Evolutionary conservation across 257 asterid species (phyloP), one percentile per base, ranked within the genome.

Genomic region (Haberlea rhodopensis): DNA sequence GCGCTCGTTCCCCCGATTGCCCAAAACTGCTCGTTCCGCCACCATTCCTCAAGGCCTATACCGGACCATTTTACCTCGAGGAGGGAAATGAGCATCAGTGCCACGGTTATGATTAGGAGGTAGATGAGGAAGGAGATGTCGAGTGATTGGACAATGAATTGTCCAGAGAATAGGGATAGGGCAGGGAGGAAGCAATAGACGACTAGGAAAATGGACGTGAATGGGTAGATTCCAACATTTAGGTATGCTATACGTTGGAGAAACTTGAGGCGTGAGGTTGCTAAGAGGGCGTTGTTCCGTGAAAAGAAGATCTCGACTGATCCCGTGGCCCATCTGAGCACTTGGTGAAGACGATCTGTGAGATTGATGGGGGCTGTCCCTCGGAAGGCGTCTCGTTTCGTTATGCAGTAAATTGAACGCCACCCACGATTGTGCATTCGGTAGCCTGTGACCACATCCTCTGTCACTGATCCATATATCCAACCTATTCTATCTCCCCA

Each of bases 401-500:
- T 81, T 19, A 84, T 82, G 16, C 91, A 84, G 70, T 84, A 84
- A 29, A 84, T 73, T 0, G 91, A 84, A 4, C 85, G 78, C 91
- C 91, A 84, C 0, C 90, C 91, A 1, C 91, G 80, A 49, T 84
- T 84, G 32, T 84, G 91, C 91, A 85, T 85, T 11, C 91, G 59
- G 70, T 82, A 82, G 0, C 91, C 91, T 0, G 91, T 84, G 57
- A 84, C 91, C 75, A 84, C 91, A n/a, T 84, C 90, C 18, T 84
- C 90, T 0, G 90, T 84, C 59, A 81, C 89, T 2, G 88, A 83
- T 0, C 88, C 86, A 21, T 84, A 84, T 40, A 84, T 84, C 91
- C 91, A 84, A 3, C 91, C 91, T 0, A 84, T 88, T 4, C 91
- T 88, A 0, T 84, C 84, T 0, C 91, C 91, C 91, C 91, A 84